Conservation (phyloP, 495 filamentous ascomycete species). For the Podospora sp. region DNA sequence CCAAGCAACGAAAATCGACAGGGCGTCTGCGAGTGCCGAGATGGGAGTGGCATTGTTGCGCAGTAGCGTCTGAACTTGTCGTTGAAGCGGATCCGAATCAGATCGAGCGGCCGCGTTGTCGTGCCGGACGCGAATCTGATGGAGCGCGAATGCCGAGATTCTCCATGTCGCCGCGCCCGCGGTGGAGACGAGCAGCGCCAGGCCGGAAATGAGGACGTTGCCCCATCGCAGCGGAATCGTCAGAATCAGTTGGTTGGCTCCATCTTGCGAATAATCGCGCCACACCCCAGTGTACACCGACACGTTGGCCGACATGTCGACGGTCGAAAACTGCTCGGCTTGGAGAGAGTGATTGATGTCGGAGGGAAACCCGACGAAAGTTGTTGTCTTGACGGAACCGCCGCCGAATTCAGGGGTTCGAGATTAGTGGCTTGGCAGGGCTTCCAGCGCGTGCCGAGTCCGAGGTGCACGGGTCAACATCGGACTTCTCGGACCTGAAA, state of each 20-base stretch:
- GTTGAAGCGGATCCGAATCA: conserved; percentile 14
- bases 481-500: not conserved
- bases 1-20: conserved; percentile 10
- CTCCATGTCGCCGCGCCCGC: conserved; percentile 17
- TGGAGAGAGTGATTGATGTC: not conserved
- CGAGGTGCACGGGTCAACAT: not conserved
- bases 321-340: not conserved
- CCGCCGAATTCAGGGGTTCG: not conserved
- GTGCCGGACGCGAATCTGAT: conserved; percentile 17
- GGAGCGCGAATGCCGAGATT: conserved; percentile 2
- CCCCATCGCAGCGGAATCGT: conserved; percentile 17
- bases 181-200: conserved; percentile 15
- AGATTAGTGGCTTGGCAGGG: not conserved
- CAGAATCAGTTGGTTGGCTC: not conserved
- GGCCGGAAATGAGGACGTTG: conserved; percentile 15
- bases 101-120: not conserved
- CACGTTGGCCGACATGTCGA: conserved; percentile 11
- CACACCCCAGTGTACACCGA: conserved; percentile 13
- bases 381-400: not conserved
- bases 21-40: conserved; percentile 13
- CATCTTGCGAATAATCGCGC: conserved; percentile 13
- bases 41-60: conserved; percentile 19
- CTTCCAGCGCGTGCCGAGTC: not conserved
- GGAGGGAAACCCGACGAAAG: not conserved
- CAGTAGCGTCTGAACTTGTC: conserved; percentile 17